Evolutionary conservation across 345 rosid species (phyloP).

Genomic region (Ceriops tagal): DNA sequence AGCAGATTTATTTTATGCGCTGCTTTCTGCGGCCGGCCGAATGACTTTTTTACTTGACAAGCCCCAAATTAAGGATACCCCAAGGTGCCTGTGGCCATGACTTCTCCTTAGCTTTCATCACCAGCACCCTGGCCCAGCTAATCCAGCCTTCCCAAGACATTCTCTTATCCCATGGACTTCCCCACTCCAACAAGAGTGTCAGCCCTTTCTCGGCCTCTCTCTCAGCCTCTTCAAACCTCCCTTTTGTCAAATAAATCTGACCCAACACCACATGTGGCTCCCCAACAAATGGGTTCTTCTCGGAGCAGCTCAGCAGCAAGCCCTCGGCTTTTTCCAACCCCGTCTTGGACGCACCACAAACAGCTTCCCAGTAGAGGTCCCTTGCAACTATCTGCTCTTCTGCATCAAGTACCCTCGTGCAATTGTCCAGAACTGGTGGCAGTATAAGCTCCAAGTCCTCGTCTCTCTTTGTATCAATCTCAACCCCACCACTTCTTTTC

Average conservation of each 20-base stretch:
- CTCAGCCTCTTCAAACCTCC: constrained; percentile 68
- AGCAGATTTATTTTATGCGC: too few species aligned
- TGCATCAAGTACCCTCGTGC: constrained; percentile 54
- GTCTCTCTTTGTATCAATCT: constrained; percentile 42
- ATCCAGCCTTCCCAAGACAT: constrained; percentile 94
- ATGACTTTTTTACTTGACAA: constrained; percentile 47
- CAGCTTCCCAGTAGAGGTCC: constrained; percentile 76
- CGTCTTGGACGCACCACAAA: constrained; percentile 45
- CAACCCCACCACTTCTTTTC: constrained; percentile 31
- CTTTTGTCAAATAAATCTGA: constrained; percentile 55
- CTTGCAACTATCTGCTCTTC: constrained; percentile 57
- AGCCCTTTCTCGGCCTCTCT: constrained; percentile 62
- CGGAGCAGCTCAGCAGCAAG: constrained; percentile 40
- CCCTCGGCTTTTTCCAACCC: constrained; percentile 51
- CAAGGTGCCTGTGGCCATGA: constrained; percentile 79
- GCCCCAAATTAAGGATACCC: constrained; percentile 80
- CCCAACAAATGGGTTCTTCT: constrained; percentile 73
- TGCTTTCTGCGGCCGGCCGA: too few species aligned
- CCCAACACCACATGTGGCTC: constrained; percentile 78
- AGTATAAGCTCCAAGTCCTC: constrained; percentile 70
- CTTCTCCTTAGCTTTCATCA: constrained; percentile 74
- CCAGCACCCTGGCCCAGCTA: constrained; percentile 78
- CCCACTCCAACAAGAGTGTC: constrained; percentile 72
- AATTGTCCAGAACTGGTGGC: constrained; percentile 66
- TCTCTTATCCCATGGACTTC: constrained; percentile 93